Evolutionary conservation across 2,329 filamentous ascomycete genomes (phyloP).

Genomic region (Aspergillus latus): DNA sequence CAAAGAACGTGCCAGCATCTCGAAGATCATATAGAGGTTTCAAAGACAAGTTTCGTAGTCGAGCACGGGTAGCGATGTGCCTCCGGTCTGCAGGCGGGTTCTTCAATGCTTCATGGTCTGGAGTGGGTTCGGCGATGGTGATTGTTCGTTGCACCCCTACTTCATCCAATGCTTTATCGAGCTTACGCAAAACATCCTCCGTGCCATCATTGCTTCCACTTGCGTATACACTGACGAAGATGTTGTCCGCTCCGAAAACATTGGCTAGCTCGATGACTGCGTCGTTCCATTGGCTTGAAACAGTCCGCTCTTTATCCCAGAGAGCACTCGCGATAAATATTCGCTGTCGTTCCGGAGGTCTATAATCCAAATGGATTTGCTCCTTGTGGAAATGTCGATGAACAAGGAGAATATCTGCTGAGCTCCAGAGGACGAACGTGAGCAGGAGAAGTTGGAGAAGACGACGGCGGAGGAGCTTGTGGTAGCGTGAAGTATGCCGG

Average conservation of each 20-base stretch:
- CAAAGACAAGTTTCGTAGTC: conserved; percentile 63
- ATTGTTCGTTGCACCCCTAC: conserved; percentile 57
- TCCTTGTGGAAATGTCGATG: conserved; percentile 6
- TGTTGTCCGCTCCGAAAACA: conserved; percentile 61
- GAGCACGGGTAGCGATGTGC: conserved; percentile 69
- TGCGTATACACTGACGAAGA: conserved; percentile 68
- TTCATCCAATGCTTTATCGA: conserved; percentile 56
- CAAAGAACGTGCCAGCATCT: conserved; percentile 53
- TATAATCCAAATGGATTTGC: conserved; percentile 6
- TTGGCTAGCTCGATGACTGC: conserved; percentile 59
- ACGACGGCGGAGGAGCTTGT: conserved; percentile 4
- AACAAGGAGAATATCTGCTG: conserved; percentile 2
- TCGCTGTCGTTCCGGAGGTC: conserved; percentile 21
- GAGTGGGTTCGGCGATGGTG: conserved; percentile 59
- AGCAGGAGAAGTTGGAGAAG: conserved; percentile 1
- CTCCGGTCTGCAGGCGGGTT: conserved; percentile 51
- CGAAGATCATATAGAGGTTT: conserved; percentile 56
- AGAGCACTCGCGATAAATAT: conserved; percentile 70
- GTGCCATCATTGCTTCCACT: conserved; percentile 69
- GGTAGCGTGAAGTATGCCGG: conserved; percentile 4
- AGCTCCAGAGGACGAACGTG: conserved; percentile 3
- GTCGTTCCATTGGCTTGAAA: conserved; percentile 63
- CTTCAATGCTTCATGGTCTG: conserved; percentile 55
- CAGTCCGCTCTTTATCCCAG: conserved; percentile 64
- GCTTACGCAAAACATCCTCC: conserved; percentile 58